Percentiles rank a stretch among this genome's conserved stretches.
Conservation (phyloP, 2,329 filamentous ascomycete genomes). For the Cadophora luteo-olivacea region DNA sequence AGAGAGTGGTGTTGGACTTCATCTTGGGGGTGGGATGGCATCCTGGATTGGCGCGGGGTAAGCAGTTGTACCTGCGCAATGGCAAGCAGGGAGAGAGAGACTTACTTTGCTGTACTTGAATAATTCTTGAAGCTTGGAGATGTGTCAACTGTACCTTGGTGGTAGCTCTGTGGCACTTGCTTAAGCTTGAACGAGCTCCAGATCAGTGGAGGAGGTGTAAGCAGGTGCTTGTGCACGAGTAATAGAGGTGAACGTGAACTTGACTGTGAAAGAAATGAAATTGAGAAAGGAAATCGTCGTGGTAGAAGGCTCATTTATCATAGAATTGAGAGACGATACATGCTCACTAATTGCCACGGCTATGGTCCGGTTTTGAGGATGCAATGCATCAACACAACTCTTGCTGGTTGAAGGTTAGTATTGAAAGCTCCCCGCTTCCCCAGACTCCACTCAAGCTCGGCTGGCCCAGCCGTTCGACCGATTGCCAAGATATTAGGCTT, state of each 20-base stretch:
- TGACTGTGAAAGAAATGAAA: background rate
- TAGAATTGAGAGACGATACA: background rate
- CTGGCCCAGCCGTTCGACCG: conserved; percentile 1
- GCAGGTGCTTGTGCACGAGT: conserved; percentile 1
- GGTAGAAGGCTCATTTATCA: background rate
- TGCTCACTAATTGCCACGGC: background rate
- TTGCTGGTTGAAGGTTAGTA: conserved; percentile 1
- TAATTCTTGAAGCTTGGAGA: background rate
- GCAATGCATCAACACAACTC: background rate
- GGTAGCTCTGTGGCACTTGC: conserved; percentile 12
- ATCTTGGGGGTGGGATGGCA: conserved; percentile 44
- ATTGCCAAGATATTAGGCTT: background rate
- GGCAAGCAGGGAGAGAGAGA: background rate
- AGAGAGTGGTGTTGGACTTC: conserved; percentile 59
- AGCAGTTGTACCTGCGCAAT: background rate
- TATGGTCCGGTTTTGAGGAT: conserved; percentile 10
- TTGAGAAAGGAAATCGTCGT: conserved; percentile 11
- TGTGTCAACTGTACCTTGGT: background rate
- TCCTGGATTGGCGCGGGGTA: conserved; percentile 25
- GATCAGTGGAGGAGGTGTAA: background rate
- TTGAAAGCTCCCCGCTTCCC: background rate
- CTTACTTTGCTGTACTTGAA: conserved; percentile 4
- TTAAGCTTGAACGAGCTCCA: conserved; percentile 10
- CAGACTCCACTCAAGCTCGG: conserved; percentile 6
- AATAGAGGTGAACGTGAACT: conserved; percentile 1